Evolutionary conservation across 345 rosid species (phyloP), one percentile per base, ranked within the genome.

Genomic region (Erysimum cheiranthoides): DNA sequence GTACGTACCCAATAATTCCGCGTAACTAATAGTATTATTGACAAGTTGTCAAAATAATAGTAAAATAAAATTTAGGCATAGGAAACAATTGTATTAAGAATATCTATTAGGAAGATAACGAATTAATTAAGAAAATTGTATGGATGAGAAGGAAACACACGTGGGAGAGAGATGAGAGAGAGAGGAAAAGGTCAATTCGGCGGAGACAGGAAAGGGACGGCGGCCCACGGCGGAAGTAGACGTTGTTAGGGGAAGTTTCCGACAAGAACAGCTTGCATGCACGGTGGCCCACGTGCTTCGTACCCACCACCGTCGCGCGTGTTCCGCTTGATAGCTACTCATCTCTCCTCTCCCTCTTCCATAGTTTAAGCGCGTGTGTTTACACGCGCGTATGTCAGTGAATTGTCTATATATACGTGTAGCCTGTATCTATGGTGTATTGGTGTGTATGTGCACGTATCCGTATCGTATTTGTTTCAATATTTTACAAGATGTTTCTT

Each of bases 211-310:
- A 81, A 68, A 81, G 74, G 58, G 73, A 83, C 61, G 77, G 69
- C 78, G 74, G 73, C 52, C 59, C 73, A 81, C 45, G 39, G 76
- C 53, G 72, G 84, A 77, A 12, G 75, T 73, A 53, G 84, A 82
- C 86, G 80, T 66, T 78, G 86, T 62, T 77, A 76, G 63, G 73
- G 83, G 71, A 77, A 72, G 42, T 49, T 31, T 58, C 72, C 71
- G 85, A 82, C 85, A 80, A 73, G 67, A 71, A 51, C 83, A 80
- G 83, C 81, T 78, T 66, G 77, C 81, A 66, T 78, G 63, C 80
- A 71, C 60, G 56, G 76, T 72, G 78, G 69, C 78, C 81, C 81
- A 78, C 81, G 57, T 67, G 77, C 73, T 66, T 42, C 34, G 13
- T 82, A 64, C 47, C 66, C 73, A 68, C 64, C 73, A 13, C 54